Percentiles rank a stretch among this genome's conserved stretches.
Conservation (phyloP, 1,284 basidiomycete species). For the Cystobasidium sp. region DNA sequence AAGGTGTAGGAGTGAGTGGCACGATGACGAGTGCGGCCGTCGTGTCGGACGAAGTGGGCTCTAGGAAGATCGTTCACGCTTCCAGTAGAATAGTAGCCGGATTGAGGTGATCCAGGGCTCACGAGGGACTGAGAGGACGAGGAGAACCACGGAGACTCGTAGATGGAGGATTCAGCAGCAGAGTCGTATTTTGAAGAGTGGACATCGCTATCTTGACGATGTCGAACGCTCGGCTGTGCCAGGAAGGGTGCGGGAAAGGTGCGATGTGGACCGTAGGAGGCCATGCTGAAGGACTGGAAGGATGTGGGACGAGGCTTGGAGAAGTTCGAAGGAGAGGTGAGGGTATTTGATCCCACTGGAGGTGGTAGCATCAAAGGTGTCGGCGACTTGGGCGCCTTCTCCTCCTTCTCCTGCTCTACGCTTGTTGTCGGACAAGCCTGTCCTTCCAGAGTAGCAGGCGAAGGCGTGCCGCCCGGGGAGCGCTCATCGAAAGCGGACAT, state of each 20-base stretch:
- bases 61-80: slow-evolving; percentile 16
- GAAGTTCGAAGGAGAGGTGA: background rate
- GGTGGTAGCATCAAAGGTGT: slow-evolving; percentile 5
- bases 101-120: slow-evolving; percentile 25
- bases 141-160: slow-evolving; percentile 29
- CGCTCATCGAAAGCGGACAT: slow-evolving; percentile 25
- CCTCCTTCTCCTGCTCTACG: background rate
- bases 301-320: slow-evolving; percentile 10
- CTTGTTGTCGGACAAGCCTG: slow-evolving; percentile 3
- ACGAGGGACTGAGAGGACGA: slow-evolving; percentile 26
- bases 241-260: background rate
- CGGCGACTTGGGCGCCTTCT: background rate
- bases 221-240: slow-evolving; percentile 9
- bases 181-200: slow-evolving; percentile 22
- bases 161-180: slow-evolving; percentile 24
- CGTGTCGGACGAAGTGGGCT: background rate
- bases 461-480: background rate
- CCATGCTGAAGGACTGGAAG: slow-evolving; percentile 6
- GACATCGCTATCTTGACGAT: slow-evolving; percentile 25
- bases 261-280: background rate
- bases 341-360: background rate
- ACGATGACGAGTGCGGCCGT: background rate
- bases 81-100: slow-evolving; percentile 25
- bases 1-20: background rate
- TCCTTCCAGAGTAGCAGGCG: background rate